phyloP scores from a whole-genome alignment of 2,329 filamentous ascomycete species.

The Trichoderma sp. region DNA sequence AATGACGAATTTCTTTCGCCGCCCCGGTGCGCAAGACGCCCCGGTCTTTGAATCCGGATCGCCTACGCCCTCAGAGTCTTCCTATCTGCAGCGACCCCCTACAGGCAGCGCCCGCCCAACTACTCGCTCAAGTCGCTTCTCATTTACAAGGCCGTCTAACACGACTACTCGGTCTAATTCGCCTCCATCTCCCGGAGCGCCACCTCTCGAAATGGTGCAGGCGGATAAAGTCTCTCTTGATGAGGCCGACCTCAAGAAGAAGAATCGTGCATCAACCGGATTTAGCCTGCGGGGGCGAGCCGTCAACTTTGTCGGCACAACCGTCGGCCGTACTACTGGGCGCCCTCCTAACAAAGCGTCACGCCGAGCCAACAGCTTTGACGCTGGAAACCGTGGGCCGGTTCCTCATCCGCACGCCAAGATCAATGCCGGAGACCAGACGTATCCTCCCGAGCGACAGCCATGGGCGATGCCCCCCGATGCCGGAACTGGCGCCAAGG shows the following conservation, averaged over 20 bases:
- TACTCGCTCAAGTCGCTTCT: slow-evolving; percentile 38
- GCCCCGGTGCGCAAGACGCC: slow-evolving; percentile 37
- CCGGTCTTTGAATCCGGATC: slow-evolving; percentile 24
- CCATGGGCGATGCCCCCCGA: slow-evolving; percentile 63
- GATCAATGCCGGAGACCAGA: slow-evolving; percentile 27
- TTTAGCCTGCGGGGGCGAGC: slow-evolving; percentile 47
- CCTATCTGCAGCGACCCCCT: slow-evolving; percentile 26
- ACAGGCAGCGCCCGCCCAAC: slow-evolving; percentile 32
- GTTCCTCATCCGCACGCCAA: slow-evolving; percentile 19
- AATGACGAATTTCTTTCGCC: slow-evolving; percentile 49
- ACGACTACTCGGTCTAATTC: slow-evolving; percentile 49
- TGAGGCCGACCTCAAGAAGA: slow-evolving; percentile 45
- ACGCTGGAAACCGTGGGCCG: slow-evolving; percentile 35
- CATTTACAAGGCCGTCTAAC: slow-evolving; percentile 45
- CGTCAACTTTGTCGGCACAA: slow-evolving; percentile 45
- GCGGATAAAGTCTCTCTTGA: slow-evolving; percentile 26
- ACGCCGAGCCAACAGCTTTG: slow-evolving; percentile 50
- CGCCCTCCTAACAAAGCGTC: slow-evolving; percentile 24
- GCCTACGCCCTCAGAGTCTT: slow-evolving; percentile 24
- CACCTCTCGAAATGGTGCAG: slow-evolving; percentile 42
- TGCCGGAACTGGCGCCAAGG: slow-evolving; percentile 71
- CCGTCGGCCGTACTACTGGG: slow-evolving; percentile 24
- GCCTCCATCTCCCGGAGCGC: slow-evolving; percentile 49
- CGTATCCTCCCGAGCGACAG: slow-evolving; percentile 42
- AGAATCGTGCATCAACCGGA: slow-evolving; percentile 51